Evolutionary conservation across 352 stramenopile species (phyloP).

Genomic region (Pythium myriotylum): DNA sequence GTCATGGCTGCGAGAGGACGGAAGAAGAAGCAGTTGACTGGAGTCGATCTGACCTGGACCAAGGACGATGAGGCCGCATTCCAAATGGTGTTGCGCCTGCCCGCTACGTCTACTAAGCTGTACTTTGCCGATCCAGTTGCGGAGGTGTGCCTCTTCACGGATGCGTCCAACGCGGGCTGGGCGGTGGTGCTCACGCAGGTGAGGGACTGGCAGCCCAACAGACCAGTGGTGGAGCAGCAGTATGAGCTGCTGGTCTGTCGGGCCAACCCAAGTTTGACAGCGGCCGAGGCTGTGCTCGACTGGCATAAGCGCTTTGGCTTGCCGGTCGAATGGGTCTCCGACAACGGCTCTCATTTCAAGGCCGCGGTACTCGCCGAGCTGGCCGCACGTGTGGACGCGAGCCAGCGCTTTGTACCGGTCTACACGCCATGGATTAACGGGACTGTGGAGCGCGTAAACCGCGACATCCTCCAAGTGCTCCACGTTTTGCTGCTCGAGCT

Average conservation of each 20-base stretch:
- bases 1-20: neutral
- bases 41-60: neutral
- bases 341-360: conserved; percentile 29
- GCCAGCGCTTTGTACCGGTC: neutral
- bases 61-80: neutral
- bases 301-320: conserved; percentile 29
- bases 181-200: conserved; percentile 1
- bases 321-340: conserved; percentile 20
- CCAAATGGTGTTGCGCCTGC: no score
- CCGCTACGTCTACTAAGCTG: no score
- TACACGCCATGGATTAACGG: conserved; percentile 26
- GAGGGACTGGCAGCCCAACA: neutral
- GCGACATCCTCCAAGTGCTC: conserved; percentile 19
- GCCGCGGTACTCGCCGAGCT: conserved; percentile 3
- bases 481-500: conserved; percentile 17
- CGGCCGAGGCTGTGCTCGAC: conserved; percentile 19
- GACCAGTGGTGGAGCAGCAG: neutral
- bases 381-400: neutral
- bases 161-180: conserved; percentile 3
- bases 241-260: neutral
- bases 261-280: neutral
- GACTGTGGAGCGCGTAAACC: conserved; percentile 20
- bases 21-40: neutral
- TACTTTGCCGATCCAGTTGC: neutral
- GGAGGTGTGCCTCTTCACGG: neutral